phyloP scores from a whole-genome alignment of 1,284 basidiomycete species.

The Cystobasidium slooffiae region DNA sequence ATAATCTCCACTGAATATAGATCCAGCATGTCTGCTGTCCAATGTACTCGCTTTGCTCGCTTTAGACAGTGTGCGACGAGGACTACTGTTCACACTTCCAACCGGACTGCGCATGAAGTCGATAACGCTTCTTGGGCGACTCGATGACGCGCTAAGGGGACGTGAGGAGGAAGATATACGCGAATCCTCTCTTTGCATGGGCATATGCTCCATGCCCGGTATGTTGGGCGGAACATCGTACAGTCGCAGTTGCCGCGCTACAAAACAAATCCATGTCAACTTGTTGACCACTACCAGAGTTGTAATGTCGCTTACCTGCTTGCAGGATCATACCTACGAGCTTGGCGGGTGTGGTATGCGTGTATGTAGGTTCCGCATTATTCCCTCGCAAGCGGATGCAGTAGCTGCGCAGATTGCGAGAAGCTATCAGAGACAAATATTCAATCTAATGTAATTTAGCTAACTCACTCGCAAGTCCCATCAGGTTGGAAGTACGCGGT shows the following conservation, averaged over 20 bases:
- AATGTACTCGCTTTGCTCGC: conserved; percentile 35
- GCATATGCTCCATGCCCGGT: conserved; percentile 12
- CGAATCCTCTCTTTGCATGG: conserved; percentile 15
- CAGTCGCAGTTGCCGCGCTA: conserved; percentile 33
- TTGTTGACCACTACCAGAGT: too few species aligned
- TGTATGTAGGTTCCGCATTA: background rate
- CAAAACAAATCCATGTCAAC: background rate
- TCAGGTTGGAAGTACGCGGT: conserved; percentile 27
- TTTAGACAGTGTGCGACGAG: conserved; percentile 36
- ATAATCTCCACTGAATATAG: conserved; percentile 40
- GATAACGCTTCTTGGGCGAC: conserved; percentile 34
- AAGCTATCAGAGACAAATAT: background rate
- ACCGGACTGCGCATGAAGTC: conserved; percentile 42
- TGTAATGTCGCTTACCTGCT: background rate
- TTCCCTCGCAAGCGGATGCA: conserved; percentile 11
- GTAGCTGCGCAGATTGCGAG: background rate
- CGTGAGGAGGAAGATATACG: conserved; percentile 26
- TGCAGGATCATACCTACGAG: conserved; percentile 14
- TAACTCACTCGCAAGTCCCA: conserved; percentile 24
- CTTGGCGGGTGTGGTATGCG: conserved; percentile 8
- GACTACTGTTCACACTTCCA: conserved; percentile 20
- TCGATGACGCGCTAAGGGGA: conserved; percentile 37
- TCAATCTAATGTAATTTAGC: background rate
- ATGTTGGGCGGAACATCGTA: conserved; percentile 28
- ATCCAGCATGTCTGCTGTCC: conserved; percentile 32